Base-by-base conservation (phyloP, 805 yeast genomes). In the Cyberlindnera euphorbiae region DNA sequence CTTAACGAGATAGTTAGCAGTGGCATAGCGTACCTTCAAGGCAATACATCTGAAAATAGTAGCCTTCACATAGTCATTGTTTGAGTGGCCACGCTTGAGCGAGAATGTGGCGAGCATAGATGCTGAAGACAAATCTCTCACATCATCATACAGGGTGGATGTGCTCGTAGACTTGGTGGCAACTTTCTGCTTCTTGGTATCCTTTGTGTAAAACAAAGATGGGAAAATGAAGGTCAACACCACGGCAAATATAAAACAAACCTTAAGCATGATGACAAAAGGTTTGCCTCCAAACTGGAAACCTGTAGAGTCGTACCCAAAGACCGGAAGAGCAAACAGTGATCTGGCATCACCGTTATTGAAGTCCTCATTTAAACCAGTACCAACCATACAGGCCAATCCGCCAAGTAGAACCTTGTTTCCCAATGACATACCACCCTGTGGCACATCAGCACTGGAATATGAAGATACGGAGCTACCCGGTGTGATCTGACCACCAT, bases 341-440 rank as follows among this genome's bases (percentile, higher is more conserved):
- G 76, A 71, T 47, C 66, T 65, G 9, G 62, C 46, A 22, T 58
- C 59, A 49, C 62, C 62, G 40, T 64, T 71, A 38, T 60, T 62
- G 32, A 67, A 62, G 30, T 76, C 81, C 35, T 73, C 75, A 36
- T 73, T 63, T 32, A 77, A 62, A 1, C 82, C 72, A 3, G 81
- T 69, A 18, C 85, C 85, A 60, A 77, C 67, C 49, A 79, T 67
- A 35, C 78, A 66, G 17, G 82, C 79, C 64, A 79, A 64, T 15
- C 84, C 81, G 12, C 85, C 86, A 42, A 80, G 51, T 29, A 80
- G 53, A 18, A 74, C 50, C 53, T 76, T 78, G 42, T 69, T 71
- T 9, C 68, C 50, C n/a, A 62, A 45, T 3, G 45, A 42, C 26
- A 37, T 25, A 17, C 42, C 41, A 18, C 48, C 43, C 23, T 35